Evolutionary conservation across 2,329 filamentous ascomycete species (phyloP).

Genomic region (Plenodomus lindquistii): DNA sequence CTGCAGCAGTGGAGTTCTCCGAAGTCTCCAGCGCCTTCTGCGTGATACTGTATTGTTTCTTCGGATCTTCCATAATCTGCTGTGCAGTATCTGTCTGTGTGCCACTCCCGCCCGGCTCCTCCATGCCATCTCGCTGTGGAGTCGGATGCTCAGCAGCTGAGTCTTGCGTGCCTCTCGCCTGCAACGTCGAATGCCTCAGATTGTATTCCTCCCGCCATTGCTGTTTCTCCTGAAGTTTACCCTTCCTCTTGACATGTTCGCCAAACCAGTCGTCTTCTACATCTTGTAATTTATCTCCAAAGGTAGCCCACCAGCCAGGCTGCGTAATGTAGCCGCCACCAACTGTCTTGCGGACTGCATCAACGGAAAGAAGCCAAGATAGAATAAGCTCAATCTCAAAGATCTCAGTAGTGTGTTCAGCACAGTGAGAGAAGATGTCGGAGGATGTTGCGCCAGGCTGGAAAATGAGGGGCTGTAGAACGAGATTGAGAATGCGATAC

Average conservation of each 20-base stretch:
- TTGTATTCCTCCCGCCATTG: slow-evolving; percentile 31
- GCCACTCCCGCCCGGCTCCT: not conserved
- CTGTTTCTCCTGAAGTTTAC: slow-evolving; percentile 20
- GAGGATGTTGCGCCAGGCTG: slow-evolving; percentile 61
- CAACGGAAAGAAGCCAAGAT: slow-evolving; percentile 32
- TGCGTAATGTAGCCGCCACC: slow-evolving; percentile 26
- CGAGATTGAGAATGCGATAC: slow-evolving; percentile 64
- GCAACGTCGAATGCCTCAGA: slow-evolving; percentile 19
- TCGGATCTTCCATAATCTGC: slow-evolving; percentile 21
- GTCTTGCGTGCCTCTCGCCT: not conserved
- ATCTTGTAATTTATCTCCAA: slow-evolving; percentile 35
- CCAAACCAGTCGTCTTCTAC: slow-evolving; percentile 36
- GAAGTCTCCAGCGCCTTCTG: slow-evolving; percentile 11
- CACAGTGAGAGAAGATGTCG: slow-evolving; percentile 54
- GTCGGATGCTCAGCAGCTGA: not conserved
- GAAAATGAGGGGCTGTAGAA: slow-evolving; percentile 66
- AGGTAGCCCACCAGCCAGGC: slow-evolving; percentile 35
- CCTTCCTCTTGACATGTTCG: slow-evolving; percentile 33
- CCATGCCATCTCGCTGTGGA: not conserved
- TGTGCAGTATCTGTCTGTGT: slow-evolving; percentile 4
- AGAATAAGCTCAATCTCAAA: slow-evolving; percentile 41
- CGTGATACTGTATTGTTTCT: slow-evolving; percentile 25
- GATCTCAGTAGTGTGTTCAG: slow-evolving; percentile 28
- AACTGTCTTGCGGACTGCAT: slow-evolving; percentile 23
- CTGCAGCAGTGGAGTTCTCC: not conserved